A percentile compares a stretch with the other conserved stretches of the same genome.
phyloP scores from a whole-genome alignment of 2,329 filamentous ascomycete genomes.

The Microsporum ferrugineum region DNA sequence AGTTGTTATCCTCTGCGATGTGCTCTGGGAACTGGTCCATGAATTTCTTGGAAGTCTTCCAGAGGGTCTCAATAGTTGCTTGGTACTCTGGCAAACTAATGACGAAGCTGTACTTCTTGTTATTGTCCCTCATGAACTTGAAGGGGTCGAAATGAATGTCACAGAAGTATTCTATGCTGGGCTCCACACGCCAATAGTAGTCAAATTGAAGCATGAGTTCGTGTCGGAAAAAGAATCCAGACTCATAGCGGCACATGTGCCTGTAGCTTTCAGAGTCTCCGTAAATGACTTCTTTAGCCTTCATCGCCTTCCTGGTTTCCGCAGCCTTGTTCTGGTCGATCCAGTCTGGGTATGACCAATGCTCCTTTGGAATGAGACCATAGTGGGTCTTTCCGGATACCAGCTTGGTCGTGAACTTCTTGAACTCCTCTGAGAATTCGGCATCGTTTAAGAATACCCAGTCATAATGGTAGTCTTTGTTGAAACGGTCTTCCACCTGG shows the following conservation, averaged over 20 bases:
- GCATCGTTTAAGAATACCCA: slow-evolving; percentile 99
- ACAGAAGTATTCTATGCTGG: slow-evolving; percentile 90
- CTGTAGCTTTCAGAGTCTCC: slow-evolving; percentile 94
- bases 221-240: slow-evolving; percentile 98
- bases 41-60: slow-evolving; percentile 92
- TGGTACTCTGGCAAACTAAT: slow-evolving; percentile 92
- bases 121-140: slow-evolving; percentile 88
- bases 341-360: slow-evolving; percentile 94
- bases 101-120: slow-evolving; percentile 97
- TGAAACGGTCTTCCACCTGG: slow-evolving; percentile 96
- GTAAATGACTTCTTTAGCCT: slow-evolving; percentile 89
- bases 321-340: slow-evolving; percentile 91
- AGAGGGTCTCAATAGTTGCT: slow-evolving; percentile 90
- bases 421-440: slow-evolving; percentile 87
- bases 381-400: slow-evolving; percentile 91
- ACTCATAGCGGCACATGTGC: slow-evolving; percentile 99
- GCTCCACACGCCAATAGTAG: slow-evolving; percentile 99
- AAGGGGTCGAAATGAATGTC: slow-evolving; percentile 94
- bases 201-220: slow-evolving; percentile 89
- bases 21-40: slow-evolving; percentile 84
- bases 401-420: slow-evolving; percentile 74
- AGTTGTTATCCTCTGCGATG: slow-evolving; percentile 68
- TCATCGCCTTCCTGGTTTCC: slow-evolving; percentile 89
- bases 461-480: slow-evolving; percentile 90
- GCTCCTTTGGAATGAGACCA: slow-evolving; percentile 75